These are phyloP conservation scores for Larix kaempferi DNA, from an alignment of 75 land plant genomes.

Conservation along the genomic window DNA sequence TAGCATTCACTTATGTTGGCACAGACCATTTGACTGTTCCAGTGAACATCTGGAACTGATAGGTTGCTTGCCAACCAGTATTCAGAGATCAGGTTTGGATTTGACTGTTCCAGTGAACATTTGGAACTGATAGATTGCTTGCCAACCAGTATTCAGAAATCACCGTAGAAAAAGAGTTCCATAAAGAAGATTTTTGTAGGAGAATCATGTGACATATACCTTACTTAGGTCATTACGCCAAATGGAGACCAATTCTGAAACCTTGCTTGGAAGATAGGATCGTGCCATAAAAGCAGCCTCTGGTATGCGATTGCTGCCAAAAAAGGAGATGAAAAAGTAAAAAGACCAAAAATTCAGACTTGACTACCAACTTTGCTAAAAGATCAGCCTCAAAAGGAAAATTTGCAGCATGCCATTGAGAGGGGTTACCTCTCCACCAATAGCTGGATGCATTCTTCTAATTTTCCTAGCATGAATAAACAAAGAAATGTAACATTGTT, in stretches of 20 bases:
- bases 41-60: neutral
- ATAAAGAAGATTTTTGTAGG: neutral
- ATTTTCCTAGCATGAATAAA: conserved; percentile 80
- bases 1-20: neutral
- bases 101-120: neutral
- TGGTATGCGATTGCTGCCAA: conserved; percentile 92
- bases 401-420: neutral
- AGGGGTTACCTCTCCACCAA: conserved; percentile 71
- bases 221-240: conserved; percentile 92
- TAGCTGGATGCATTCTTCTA: conserved; percentile 89
- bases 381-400: conserved; percentile 1
- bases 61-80: neutral
- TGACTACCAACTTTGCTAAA: neutral
- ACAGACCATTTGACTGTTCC: neutral
- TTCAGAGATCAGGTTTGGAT: neutral
- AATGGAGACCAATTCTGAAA: conserved; percentile 70
- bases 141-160: neutral
- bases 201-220: conserved; percentile 24
- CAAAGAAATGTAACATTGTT: conserved; percentile 96
- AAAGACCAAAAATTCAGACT: neutral
- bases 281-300: conserved; percentile 99
- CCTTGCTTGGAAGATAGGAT: conserved; percentile 96
- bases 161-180: neutral
- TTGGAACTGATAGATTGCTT: neutral
- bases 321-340: neutral